A percentile compares a stretch with the other conserved stretches of the same genome.
These are phyloP conservation scores for Synchytrium microbalum DNA, from an alignment of 371 early-diverging fungal species.

Conservation along the genomic window DNA sequence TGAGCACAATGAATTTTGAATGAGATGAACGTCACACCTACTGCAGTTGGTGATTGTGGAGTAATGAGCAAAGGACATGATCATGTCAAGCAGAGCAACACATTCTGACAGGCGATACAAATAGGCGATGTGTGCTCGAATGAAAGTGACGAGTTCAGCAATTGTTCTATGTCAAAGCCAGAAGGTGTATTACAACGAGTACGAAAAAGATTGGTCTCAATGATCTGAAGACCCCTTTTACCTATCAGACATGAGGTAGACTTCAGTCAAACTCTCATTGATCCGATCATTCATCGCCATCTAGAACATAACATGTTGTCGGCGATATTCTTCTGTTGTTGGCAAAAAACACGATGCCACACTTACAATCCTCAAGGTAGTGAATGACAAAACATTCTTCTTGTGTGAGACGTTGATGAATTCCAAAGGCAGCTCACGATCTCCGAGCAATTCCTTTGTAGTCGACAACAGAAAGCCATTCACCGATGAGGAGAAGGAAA, in stretches of 20 bases:
- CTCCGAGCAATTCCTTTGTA: constrained; percentile 28
- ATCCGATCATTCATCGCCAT: constrained; percentile 72
- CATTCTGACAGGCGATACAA: constrained; percentile 68
- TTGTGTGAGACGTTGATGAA: constrained; percentile 57
- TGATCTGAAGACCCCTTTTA: constrained; percentile 16
- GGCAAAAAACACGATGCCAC: neutral
- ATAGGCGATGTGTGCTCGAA: constrained; percentile 51
- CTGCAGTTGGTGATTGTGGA: constrained; percentile 49
- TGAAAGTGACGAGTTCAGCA: constrained; percentile 44
- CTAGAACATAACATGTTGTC: constrained; percentile 12
- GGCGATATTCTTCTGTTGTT: neutral
- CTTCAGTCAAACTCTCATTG: constrained; percentile 59
- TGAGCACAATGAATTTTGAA: constrained; percentile 8
- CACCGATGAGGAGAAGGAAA: constrained; percentile 47
- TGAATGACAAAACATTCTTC: constrained; percentile 54
- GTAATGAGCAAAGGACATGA: constrained; percentile 61
- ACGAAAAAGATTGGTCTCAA: neutral
- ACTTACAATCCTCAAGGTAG: constrained; percentile 67
- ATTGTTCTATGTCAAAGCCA: constrained; percentile 45
- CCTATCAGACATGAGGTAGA: constrained; percentile 76
- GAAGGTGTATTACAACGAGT: neutral
- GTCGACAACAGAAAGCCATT: constrained; percentile 58
- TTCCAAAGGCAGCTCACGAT: constrained; percentile 22
- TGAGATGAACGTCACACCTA: constrained; percentile 14
- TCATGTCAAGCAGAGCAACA: constrained; percentile 73